Conservation (phyloP, 2,329 filamentous ascomycete genomes). For the Colletotrichum nymphaeae region DNA sequence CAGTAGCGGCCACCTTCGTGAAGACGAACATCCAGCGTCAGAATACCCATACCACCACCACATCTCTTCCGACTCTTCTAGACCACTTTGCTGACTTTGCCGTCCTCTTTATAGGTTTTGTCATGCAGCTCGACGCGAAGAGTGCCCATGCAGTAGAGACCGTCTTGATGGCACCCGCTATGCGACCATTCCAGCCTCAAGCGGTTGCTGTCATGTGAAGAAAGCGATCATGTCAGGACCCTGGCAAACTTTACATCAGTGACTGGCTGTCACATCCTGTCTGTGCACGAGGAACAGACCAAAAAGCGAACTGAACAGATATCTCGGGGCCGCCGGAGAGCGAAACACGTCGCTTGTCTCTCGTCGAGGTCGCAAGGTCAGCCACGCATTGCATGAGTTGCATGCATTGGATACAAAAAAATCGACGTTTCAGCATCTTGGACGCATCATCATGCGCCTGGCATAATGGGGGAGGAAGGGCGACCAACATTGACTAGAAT, state of each 20-base stretch:
- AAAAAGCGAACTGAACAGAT: background rate
- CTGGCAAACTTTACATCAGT: background rate
- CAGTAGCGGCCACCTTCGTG: conserved; percentile 21
- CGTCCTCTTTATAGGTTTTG: background rate
- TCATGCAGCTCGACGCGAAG: conserved; percentile 30
- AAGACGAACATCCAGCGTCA: conserved; percentile 2
- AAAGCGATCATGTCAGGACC: background rate
- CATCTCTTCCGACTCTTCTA: background rate
- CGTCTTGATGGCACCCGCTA: conserved; percentile 11
- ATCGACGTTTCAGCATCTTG: conserved; percentile 8
- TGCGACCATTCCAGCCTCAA: conserved; percentile 3
- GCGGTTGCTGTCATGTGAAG: conserved; percentile 22
- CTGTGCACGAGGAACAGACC: background rate
- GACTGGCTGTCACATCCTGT: too few species aligned
- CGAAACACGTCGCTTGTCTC: background rate
- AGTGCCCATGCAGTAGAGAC: conserved; percentile 22
- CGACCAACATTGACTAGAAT: background rate
- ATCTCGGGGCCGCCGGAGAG: background rate
- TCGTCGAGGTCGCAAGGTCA: background rate
- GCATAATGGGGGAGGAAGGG: background rate
- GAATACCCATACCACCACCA: background rate
- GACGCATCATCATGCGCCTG: background rate
- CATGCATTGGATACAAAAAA: background rate
- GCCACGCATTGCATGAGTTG: background rate
- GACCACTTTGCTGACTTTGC: conserved; percentile 15